Evolutionary conservation across 108 stramenopile genomes (phyloP), one percentile per base, ranked within the genome.

Genomic region (Cyclotella choctawhatcheeana): DNA sequence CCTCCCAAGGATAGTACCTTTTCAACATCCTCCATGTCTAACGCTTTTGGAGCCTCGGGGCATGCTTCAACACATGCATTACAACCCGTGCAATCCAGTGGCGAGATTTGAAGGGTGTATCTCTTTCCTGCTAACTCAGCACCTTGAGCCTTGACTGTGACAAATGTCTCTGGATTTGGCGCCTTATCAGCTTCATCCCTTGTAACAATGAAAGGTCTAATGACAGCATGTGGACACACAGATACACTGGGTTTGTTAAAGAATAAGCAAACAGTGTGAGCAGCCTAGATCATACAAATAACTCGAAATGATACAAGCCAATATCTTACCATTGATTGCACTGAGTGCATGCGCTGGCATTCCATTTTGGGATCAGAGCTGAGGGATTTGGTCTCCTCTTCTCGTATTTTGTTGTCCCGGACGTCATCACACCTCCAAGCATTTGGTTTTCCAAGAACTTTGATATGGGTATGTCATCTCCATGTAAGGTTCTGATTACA

Each of bases 31-130:
- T 79, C 67, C 86, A 87, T 87, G 40, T 76, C 40, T 13, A 87
- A 68, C 26, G 86, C 86, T 67, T 87, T 87, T 13, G 86, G 86
- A 33, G 60, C 51, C 70, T 87, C 86, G 7, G 86, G 86, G 33
- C 86, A 87, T 1, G 86, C 86, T 51, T 87, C 82, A 1, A 87
- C 84, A 51, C 86, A 87, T 22, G 86, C 86, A 74, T 74, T 85
- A 54, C 86, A 87, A 12, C 86, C 86, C 24, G 86, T 87, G 56
- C 86, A 87, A 54, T 87, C 86, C 48, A 87, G 63, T 12, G 82
- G 82, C 12, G 86, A 87, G 43, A 87, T 73, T 60, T 71, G 75
- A 22, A 87, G 44, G 0, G 84, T 76, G 58, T 87, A 87, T 40
- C 82, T 43, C 64, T 87, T 87, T 5, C 86, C 86, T 12, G 77